These are phyloP conservation scores for Nakazawaea peltata DNA, from an alignment of 805 yeast species.

Conservation along the genomic window DNA sequence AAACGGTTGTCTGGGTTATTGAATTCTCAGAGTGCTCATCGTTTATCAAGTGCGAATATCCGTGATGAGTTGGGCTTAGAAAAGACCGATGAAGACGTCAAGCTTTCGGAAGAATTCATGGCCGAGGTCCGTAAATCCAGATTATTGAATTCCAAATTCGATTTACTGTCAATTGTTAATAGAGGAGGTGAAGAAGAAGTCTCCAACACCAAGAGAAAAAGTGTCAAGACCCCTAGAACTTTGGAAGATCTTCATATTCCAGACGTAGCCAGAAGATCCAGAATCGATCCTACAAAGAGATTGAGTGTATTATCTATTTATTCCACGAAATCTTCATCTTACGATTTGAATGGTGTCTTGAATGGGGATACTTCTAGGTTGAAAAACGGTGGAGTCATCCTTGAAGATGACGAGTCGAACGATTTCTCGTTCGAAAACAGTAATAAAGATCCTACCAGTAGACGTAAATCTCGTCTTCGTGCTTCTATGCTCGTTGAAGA, in stretches of 20 bases:
- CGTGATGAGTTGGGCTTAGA: conserved; percentile 16
- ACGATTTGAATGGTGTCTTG: conserved; percentile 42
- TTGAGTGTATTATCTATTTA: conserved; percentile 65
- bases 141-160: conserved; percentile 33
- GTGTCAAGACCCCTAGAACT: conserved; percentile 32
- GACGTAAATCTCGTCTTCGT: conserved; percentile 21
- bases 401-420: conserved; percentile 5
- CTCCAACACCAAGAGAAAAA: conserved; percentile 12
- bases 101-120: conserved; percentile 35
- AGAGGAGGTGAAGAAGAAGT: conserved; percentile 17
- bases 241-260: conserved; percentile 64
- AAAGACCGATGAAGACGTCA: conserved; percentile 19
- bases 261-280: conserved; percentile 61
- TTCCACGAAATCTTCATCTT: conserved; percentile 59
- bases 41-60: conserved; percentile 13
- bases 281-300: conserved; percentile 58
- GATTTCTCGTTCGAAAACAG: conserved; percentile 10
- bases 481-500: conserved; percentile 14
- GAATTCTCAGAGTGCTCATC: conserved; percentile 7
- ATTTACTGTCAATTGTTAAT: conserved; percentile 14
- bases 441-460: conserved; percentile 12
- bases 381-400: not conserved
- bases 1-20: conserved; percentile 6
- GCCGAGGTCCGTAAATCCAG: conserved; percentile 35
- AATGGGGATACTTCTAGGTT: conserved; percentile 15